phyloP scores from a whole-genome alignment of 257 asterid genomes.

The Leonotis leonurus region DNA sequence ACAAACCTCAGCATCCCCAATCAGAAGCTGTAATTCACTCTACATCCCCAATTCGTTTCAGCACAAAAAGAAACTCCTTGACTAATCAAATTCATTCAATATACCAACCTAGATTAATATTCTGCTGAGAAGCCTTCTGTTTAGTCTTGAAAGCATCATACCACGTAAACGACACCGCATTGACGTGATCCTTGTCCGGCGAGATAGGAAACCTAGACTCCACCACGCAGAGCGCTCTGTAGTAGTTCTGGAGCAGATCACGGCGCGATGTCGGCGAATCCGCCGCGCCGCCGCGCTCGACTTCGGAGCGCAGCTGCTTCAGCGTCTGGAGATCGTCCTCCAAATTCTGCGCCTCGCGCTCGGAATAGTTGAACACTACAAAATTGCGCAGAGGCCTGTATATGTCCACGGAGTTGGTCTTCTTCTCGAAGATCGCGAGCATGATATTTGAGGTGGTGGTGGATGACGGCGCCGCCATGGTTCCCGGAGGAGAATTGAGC shows the following conservation, averaged over 20 bases:
- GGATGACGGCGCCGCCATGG: conserved; percentile 51
- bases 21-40: neutral
- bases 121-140: conserved; percentile 76
- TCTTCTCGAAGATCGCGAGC: conserved; percentile 81
- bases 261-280: conserved; percentile 71
- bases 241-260: conserved; percentile 75
- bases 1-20: neutral
- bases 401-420: conserved; percentile 55
- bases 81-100: neutral
- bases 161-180: conserved; percentile 72
- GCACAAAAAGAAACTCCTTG: neutral
- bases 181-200: conserved; percentile 71
- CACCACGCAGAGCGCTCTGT: conserved; percentile 80
- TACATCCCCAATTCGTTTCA: neutral
- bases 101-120: conserved; percentile 60
- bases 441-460: conserved; percentile 49
- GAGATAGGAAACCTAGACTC: conserved; percentile 91
- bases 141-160: conserved; percentile 76
- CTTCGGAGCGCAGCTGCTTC: conserved; percentile 59
- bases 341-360: conserved; percentile 74
- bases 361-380: conserved; percentile 62
- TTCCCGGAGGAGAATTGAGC: conserved; percentile 15
- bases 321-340: conserved; percentile 72
- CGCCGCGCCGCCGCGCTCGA: conserved; percentile 53
- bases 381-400: conserved; percentile 73